Base-by-base conservation (phyloP, 352 stramenopile species). In the Globisporangium camurandrum region DNA sequence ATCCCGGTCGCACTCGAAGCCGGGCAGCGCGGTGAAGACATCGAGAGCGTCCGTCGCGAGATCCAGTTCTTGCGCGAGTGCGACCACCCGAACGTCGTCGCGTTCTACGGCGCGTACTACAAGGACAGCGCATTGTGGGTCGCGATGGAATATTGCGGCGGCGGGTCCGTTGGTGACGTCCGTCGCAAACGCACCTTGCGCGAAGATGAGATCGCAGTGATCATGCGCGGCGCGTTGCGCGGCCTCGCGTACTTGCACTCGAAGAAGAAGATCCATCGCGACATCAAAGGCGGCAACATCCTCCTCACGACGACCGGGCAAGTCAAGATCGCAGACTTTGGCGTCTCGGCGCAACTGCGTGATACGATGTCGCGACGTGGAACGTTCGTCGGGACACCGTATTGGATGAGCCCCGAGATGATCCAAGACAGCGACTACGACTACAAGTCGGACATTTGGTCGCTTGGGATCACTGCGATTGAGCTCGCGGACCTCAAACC, bases 321-420 rank as follows among this genome's bases (percentile, higher is more conserved):
- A 59, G 93, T 98, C 53, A 98, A 98, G 64, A 84, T 98, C 28
- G 88, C 90, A 2, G 89, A 97, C 73, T 98, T 97, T 79, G 84
- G 84, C 9, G 80, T 93, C 11, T 88, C 79, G 17, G 76, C 76
- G 24, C 73, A 85, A 49, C 53, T 88, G 9, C 62, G 67, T 19
- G 62, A 83, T 37, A 84, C 75, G 0, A 53, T 87, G 36, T 84
- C 69, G 28, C 60, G 67, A 9, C 62, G 75, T 19, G 75, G 68
- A 3, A 83, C 81, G 3, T 94, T 97, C 12, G 89, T 97, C 5
- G 89, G 91, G 7, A 97, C 91, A 30, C 88, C 88, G 14, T 97
- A 96, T 57, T 97, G 91, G 91, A 97, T 97, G 89, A 92, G 86
- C 9, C 88, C 89, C 5, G 91, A 97, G 66, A 84, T 97, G 54